Conservation (phyloP, 2,329 filamentous ascomycete genomes). For the Aspergillus sp. region DNA sequence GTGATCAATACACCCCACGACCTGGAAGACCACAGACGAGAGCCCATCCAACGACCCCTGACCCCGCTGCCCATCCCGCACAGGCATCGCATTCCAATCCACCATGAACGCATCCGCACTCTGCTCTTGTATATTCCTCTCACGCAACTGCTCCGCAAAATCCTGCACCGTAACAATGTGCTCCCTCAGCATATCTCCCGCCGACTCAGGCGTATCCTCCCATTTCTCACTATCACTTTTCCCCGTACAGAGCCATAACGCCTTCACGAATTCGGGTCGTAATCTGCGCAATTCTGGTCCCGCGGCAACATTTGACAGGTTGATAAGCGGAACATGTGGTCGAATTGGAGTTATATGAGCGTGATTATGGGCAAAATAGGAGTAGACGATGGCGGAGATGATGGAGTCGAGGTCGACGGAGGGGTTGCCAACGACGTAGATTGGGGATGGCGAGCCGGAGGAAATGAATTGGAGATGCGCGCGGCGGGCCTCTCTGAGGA, state of each 20-base stretch:
- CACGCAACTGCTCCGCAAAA: constrained; percentile 20
- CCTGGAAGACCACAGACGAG: constrained; percentile 34
- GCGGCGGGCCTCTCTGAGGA: constrained; percentile 28
- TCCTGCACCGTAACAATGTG: constrained; percentile 38
- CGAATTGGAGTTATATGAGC: constrained; percentile 30
- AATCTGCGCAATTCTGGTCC: constrained; percentile 46
- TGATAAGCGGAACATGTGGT: constrained; percentile 53
- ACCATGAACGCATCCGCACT: constrained; percentile 30
- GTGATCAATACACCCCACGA: constrained; percentile 55
- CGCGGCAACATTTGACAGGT: constrained; percentile 44
- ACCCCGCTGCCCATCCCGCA: constrained; percentile 40
- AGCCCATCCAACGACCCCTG: constrained; percentile 44
- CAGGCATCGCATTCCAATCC: constrained; percentile 41
- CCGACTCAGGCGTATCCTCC: constrained; percentile 18
- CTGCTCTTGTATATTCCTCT: background rate
- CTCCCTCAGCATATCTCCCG: constrained; percentile 20
- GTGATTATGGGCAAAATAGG: constrained; percentile 49
- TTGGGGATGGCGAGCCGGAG: constrained; percentile 16
- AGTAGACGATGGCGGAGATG: constrained; percentile 54
- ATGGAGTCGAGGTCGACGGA: constrained; percentile 58
- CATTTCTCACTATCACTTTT: constrained; percentile 15
- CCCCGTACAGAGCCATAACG: constrained; percentile 46
- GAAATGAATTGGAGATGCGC: constrained; percentile 22
- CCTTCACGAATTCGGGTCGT: constrained; percentile 53
- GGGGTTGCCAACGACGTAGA: constrained; percentile 39